These are phyloP conservation scores for Leishmania major DNA, from an alignment of 208 protist species.

Conservation along the genomic window DNA sequence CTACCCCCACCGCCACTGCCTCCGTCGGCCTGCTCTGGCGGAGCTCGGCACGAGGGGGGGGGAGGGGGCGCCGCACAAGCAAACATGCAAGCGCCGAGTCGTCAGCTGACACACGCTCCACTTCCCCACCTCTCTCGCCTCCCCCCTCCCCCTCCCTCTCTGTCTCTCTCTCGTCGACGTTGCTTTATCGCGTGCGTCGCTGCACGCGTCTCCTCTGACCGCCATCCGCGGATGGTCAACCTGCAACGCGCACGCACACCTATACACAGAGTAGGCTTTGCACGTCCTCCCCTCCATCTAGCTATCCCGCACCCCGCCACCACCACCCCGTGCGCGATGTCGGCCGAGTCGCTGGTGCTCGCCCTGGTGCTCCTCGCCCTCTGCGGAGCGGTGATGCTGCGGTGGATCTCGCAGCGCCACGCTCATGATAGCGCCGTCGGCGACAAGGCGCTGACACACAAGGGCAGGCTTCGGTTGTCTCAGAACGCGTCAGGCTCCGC, in stretches of 20 bases:
- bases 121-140: not conserved
- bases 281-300: not conserved
- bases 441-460: not conserved
- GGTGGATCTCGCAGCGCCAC: slow-evolving; percentile 15
- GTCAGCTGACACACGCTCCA: not conserved
- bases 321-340: slow-evolving; percentile 10
- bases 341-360: slow-evolving; percentile 1
- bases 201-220: not conserved
- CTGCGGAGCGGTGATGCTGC: slow-evolving; percentile 9
- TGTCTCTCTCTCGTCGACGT: not conserved
- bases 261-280: not conserved
- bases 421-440: not conserved
- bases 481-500: not conserved
- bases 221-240: not conserved
- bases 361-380: slow-evolving; percentile 14
- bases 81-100: not conserved
- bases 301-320: not conserved
- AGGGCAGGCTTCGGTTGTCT: not conserved
- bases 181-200: not conserved
- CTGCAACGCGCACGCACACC: not conserved
- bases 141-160: not conserved
- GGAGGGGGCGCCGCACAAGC: not conserved
- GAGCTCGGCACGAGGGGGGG: not conserved
- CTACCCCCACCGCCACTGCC: not conserved
- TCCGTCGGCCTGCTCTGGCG: not conserved